phyloP scores from a whole-genome alignment of 495 filamentous ascomycete species.

The Xylaria palmicola region DNA sequence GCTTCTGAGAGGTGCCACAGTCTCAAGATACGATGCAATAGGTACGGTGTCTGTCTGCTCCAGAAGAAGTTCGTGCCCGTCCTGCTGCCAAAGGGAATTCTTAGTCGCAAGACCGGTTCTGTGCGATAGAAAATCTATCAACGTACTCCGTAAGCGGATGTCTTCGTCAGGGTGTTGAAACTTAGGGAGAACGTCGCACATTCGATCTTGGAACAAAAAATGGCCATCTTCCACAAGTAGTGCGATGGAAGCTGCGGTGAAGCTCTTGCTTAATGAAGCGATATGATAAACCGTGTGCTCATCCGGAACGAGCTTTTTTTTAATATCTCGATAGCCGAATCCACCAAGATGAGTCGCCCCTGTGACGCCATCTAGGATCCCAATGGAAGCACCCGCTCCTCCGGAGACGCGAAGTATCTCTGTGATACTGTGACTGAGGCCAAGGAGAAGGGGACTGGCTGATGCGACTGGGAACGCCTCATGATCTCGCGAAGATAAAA shows the following conservation, averaged over 20 bases:
- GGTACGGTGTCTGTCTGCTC: neutral
- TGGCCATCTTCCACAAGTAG: conserved; percentile 35
- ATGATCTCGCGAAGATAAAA: neutral
- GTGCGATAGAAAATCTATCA: conserved; percentile 15
- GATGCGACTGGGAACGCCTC: neutral
- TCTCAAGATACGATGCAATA: conserved; percentile 1
- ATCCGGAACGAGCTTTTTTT: conserved; percentile 15
- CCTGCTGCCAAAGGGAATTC: conserved; percentile 12
- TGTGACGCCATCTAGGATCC: neutral
- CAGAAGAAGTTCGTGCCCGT: conserved; percentile 10
- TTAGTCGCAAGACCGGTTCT: conserved; percentile 9
- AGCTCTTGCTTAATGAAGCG: conserved; percentile 35
- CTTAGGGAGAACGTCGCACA: conserved; percentile 7
- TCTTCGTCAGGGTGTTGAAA: conserved; percentile 10
- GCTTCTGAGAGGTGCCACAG: neutral
- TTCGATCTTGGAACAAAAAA: conserved; percentile 23
- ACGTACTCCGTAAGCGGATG: neutral
- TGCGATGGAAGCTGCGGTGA: conserved; percentile 32
- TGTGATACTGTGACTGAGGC: neutral
- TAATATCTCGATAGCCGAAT: neutral
- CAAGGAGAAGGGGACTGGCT: neutral
- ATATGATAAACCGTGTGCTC: conserved; percentile 36
- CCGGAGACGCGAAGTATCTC: neutral
- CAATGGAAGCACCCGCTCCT: conserved; percentile 7
- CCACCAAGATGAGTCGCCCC: conserved; percentile 6